phyloP scores from a whole-genome alignment of 2,329 filamentous ascomycete genomes.

The Alternaria atra region DNA sequence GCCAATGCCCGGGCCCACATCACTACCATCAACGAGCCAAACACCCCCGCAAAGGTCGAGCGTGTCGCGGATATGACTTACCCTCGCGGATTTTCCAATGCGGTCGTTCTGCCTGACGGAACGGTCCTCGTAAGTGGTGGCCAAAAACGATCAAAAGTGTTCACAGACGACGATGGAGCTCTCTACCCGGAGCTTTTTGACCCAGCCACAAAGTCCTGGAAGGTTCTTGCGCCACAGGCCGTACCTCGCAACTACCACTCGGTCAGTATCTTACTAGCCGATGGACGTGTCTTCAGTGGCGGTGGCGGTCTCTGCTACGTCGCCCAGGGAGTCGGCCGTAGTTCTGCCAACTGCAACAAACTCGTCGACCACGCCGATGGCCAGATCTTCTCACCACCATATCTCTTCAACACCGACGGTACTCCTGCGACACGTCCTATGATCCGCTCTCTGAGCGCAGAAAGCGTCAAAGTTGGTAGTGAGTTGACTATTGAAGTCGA shows the following conservation, averaged over 20 bases:
- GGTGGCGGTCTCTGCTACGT: slow-evolving; percentile 39
- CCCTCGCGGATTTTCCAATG: slow-evolving; percentile 35
- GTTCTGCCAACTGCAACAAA: slow-evolving; percentile 38
- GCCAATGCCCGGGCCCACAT: slow-evolving; percentile 34
- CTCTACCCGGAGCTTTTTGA: slow-evolving; percentile 39
- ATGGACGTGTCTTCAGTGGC: slow-evolving; percentile 36
- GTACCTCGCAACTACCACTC: slow-evolving; percentile 40
- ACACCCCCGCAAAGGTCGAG: slow-evolving; percentile 28
- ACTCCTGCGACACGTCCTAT: slow-evolving; percentile 27
- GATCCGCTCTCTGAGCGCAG: slow-evolving; percentile 23
- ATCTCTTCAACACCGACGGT: slow-evolving; percentile 38
- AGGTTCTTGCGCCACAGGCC: slow-evolving; percentile 30
- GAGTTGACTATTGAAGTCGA: slow-evolving; percentile 23
- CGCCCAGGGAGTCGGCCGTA: slow-evolving; percentile 22
- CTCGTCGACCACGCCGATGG: slow-evolving; percentile 39
- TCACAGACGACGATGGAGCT: slow-evolving; percentile 33
- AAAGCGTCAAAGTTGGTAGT: slow-evolving; percentile 31
- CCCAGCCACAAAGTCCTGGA: slow-evolving; percentile 35
- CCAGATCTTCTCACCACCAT: slow-evolving; percentile 40
- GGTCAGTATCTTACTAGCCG: slow-evolving; percentile 33
- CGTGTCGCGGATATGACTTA: slow-evolving; percentile 37
- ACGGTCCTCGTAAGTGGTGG: slow-evolving; percentile 39
- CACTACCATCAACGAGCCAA: slow-evolving; percentile 31
- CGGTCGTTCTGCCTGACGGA: slow-evolving; percentile 40
- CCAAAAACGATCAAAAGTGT: slow-evolving; percentile 32